These are phyloP conservation scores for Geoglossum glabrum DNA, from an alignment of 495 filamentous ascomycete species.

Conservation along the genomic window DNA sequence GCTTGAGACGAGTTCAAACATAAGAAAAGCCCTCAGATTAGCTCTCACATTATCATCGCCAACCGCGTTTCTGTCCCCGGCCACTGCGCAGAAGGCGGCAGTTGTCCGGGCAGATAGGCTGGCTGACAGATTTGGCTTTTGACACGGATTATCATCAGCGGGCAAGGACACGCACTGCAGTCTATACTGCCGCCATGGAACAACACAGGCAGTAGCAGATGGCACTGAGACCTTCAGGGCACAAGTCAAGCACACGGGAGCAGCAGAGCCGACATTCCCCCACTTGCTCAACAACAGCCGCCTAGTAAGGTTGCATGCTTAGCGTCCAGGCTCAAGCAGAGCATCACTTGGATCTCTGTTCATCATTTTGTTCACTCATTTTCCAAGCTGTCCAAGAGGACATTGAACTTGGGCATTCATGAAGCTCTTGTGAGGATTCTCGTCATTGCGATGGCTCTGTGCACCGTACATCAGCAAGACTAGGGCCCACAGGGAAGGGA, in stretches of 20 bases:
- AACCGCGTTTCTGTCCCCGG: constrained; percentile 17
- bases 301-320: background rate
- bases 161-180: constrained; percentile 13
- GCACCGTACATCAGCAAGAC: background rate
- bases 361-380: constrained; percentile 4
- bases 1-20: background rate
- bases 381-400: background rate
- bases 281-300: background rate
- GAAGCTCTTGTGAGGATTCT: constrained; percentile 5
- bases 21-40: constrained; percentile 29
- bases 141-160: constrained; percentile 27
- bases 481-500: background rate
- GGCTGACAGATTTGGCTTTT: constrained; percentile 38
- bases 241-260: too few relatives aligned
- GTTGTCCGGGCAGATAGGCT: constrained; percentile 18
- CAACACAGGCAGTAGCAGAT: background rate
- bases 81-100: constrained; percentile 3
- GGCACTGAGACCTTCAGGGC: too few relatives aligned
- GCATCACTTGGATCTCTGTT: constrained; percentile 4
- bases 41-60: constrained; percentile 35
- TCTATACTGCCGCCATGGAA: background rate
- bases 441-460: background rate
- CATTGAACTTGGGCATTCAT: background rate
- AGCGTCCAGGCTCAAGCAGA: background rate
- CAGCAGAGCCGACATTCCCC: background rate